Evolutionary conservation across 805 yeast species (phyloP).

Genomic region (Naumovozyma dairenensis): DNA sequence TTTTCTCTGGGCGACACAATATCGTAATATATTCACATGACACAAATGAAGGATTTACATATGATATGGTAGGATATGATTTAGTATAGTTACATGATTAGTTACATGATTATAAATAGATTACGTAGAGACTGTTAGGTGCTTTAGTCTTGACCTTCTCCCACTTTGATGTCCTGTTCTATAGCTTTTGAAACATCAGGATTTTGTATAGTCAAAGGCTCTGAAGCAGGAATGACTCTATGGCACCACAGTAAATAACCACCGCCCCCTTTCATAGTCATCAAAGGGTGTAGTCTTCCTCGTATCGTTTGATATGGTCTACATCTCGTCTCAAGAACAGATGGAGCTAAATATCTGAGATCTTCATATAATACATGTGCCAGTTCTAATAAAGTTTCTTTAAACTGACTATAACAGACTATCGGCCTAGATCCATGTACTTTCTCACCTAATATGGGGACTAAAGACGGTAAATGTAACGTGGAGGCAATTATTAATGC

Average conservation of each 20-base stretch:
- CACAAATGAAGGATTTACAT: too few species aligned
- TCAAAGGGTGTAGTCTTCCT: conserved; percentile 87
- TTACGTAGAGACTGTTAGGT: too few species aligned
- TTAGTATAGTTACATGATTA: too few species aligned
- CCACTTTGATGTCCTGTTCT: too few species aligned
- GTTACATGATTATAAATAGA: too few species aligned
- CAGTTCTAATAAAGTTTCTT: conserved; percentile 62
- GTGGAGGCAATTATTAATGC: conserved; percentile 68
- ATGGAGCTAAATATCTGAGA: conserved; percentile 68
- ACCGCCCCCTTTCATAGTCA: conserved; percentile 90
- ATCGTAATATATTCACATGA: too few species aligned
- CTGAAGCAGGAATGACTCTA: conserved; percentile 54
- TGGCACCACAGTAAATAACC: conserved; percentile 78
- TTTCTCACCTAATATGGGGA: conserved; percentile 51
- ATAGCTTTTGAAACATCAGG: too few species aligned
- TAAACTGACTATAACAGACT: conserved; percentile 71
- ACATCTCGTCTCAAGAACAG: conserved; percentile 70
- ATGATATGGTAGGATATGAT: too few species aligned
- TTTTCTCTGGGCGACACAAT: not conserved
- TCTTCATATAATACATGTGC: conserved; percentile 63
- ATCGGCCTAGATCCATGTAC: conserved; percentile 82
- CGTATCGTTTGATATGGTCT: conserved; percentile 87
- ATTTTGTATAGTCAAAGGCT: conserved; percentile 6
- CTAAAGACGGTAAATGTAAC: conserved; percentile 53
- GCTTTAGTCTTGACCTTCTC: too few species aligned